phyloP scores from a whole-genome alignment of 169 alveolate genomes.

The Plasmodium gonderi region DNA sequence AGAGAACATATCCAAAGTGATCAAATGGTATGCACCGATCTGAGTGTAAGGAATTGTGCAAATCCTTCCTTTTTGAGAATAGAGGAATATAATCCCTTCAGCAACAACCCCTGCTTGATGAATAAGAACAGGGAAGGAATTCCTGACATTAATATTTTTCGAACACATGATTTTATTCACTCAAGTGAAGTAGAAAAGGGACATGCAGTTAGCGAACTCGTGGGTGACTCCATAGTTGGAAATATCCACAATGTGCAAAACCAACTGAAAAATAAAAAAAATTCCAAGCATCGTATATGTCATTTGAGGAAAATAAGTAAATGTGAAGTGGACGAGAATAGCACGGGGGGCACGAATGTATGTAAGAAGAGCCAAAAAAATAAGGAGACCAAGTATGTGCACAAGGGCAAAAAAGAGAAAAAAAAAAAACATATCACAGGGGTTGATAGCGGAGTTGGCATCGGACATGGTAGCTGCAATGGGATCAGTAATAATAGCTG shows the following conservation, averaged over 20 bases:
- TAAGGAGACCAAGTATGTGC: conserved; percentile 1
- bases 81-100: background rate
- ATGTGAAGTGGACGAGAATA: background rate
- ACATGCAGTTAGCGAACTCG: background rate
- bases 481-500: background rate
- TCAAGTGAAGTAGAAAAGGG: background rate
- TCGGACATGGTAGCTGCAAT: background rate
- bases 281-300: background rate
- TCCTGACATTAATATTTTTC: background rate
- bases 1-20: conserved; percentile 1
- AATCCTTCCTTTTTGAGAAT: background rate
- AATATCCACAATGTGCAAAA: background rate
- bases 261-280: background rate
- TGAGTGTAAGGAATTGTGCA: background rate
- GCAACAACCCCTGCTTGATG: background rate
- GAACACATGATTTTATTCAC: background rate
- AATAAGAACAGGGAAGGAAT: background rate
- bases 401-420: background rate
- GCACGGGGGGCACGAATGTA: background rate
- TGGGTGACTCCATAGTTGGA: background rate
- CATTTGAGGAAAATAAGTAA: conserved; percentile 6
- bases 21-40: background rate
- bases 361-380: background rate
- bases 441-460: background rate
- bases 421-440: no score